These are phyloP conservation scores for Gypsophila paniculata DNA, from an alignment of 179 eudicot species.

Conservation along the genomic window DNA sequence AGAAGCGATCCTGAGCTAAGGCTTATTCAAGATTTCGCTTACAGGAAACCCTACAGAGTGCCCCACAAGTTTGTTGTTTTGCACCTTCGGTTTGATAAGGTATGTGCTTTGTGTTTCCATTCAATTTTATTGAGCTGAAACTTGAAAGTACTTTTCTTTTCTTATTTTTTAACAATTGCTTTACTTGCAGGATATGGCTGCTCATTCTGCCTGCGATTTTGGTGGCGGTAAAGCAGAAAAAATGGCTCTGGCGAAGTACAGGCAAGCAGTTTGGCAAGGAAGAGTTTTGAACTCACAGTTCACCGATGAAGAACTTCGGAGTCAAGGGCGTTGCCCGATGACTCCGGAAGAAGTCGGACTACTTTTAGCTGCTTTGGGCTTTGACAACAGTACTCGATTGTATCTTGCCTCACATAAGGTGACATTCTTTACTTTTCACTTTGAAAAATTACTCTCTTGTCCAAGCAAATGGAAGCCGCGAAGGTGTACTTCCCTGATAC, in stretches of 20 bases:
- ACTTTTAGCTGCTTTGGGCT: constrained; percentile 85
- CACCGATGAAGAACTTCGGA: constrained; percentile 88
- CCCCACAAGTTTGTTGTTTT: constrained; percentile 74
- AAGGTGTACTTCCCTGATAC: neutral
- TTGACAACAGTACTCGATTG: constrained; percentile 73
- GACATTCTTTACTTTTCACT: constrained; percentile 2
- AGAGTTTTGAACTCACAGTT: constrained; percentile 87
- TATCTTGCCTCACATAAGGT: constrained; percentile 99
- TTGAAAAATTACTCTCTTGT: neutral
- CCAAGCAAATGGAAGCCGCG: too few relatives aligned
- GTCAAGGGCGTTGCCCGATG: constrained; percentile 93
- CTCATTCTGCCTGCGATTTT: constrained; percentile 97
- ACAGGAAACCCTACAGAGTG: constrained; percentile 33
- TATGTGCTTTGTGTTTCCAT: constrained; percentile 21
- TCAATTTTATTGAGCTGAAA: too few relatives aligned
- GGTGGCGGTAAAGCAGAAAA: constrained; percentile 97
- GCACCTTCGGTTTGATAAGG: constrained; percentile 97
- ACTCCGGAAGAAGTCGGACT: constrained; percentile 97
- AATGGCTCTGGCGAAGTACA: constrained; percentile 75
- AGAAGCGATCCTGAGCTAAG: constrained; percentile 34
- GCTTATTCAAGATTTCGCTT: constrained; percentile 45
- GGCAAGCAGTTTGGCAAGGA: constrained; percentile 92
- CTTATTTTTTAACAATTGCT: neutral
- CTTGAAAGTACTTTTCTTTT: neutral
- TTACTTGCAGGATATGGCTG: constrained; percentile 86